Conservation (phyloP, 2,329 filamentous ascomycete genomes). For the Colletotrichum orbiculare region DNA sequence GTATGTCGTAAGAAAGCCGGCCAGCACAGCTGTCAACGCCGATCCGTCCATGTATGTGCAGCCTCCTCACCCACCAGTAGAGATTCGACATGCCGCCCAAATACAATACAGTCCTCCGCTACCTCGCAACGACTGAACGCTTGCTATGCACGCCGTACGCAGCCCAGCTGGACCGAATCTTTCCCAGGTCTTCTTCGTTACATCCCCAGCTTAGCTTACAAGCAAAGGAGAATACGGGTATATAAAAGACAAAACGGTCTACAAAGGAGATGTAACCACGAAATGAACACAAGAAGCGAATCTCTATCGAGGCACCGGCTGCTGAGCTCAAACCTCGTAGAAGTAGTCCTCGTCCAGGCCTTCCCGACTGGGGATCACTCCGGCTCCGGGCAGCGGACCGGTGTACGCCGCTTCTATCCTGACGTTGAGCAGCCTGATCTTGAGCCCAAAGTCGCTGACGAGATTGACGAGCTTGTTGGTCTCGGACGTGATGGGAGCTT, state of each 20-base stretch:
- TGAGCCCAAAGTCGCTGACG: constrained; percentile 90
- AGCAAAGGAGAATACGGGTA: constrained; percentile 33
- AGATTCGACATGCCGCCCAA: constrained; percentile 1
- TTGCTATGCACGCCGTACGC: constrained; percentile 30
- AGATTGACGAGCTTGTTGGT: constrained; percentile 89
- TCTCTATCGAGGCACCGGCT: background rate
- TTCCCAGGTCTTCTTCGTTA: constrained; percentile 14
- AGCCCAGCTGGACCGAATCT: constrained; percentile 18
- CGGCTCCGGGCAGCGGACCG: constrained; percentile 74
- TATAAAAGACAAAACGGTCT: constrained; percentile 24
- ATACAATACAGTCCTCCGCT: constrained; percentile 10
- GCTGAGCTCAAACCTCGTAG: constrained; percentile 73
- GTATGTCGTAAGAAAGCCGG: constrained; percentile 24
- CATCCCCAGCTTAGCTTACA: constrained; percentile 21
- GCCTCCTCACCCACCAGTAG: constrained; percentile 2
- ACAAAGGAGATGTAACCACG: constrained; percentile 20
- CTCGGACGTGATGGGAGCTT: constrained; percentile 96
- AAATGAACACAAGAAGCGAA: constrained; percentile 23
- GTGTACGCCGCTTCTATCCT: constrained; percentile 82
- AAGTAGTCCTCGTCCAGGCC: constrained; percentile 94
- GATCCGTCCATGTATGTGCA: constrained; percentile 17
- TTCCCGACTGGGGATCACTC: constrained; percentile 82
- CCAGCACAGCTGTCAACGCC: constrained; percentile 20
- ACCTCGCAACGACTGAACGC: constrained; percentile 18
- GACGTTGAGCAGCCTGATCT: constrained; percentile 92